These are phyloP conservation scores for Suhomyces taliae DNA, from an alignment of 1,139 yeast genomes.

Conservation along the genomic window DNA sequence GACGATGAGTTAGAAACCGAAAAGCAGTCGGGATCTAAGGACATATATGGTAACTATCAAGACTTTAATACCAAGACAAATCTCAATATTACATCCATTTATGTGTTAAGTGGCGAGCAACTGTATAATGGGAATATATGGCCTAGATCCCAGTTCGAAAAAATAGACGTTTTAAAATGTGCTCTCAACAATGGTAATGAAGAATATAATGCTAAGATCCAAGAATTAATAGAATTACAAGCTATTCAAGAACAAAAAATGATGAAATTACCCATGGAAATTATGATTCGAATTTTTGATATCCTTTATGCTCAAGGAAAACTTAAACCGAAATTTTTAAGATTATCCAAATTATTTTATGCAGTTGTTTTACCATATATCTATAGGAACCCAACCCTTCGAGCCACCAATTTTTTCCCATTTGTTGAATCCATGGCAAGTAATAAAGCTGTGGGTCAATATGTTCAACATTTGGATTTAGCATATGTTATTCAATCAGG, in stretches of 20 bases:
- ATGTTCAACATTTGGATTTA: constrained; percentile 62
- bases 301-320: constrained; percentile 34
- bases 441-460: constrained; percentile 41
- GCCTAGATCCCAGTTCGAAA: constrained; percentile 48
- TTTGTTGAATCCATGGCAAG: constrained; percentile 71
- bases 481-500: constrained; percentile 85
- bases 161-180: constrained; percentile 44
- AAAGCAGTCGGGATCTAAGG: constrained; percentile 7
- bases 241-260: constrained; percentile 16
- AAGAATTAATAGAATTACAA: constrained; percentile 16
- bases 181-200: constrained; percentile 25
- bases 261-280: constrained; percentile 57
- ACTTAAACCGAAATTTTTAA: constrained; percentile 51
- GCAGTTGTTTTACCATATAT: constrained; percentile 57
- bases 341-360: constrained; percentile 66
- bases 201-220: constrained; percentile 19
- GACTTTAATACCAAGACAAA: constrained; percentile 30
- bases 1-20: constrained; percentile 30
- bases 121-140: constrained; percentile 30
- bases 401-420: constrained; percentile 62
- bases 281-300: constrained; percentile 53
- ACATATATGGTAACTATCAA: constrained; percentile 22
- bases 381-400: constrained; percentile 62
- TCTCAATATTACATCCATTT: constrained; percentile 33
- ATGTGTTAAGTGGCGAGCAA: constrained; percentile 33